Conservation (phyloP, 352 stramenopile genomes). For the Saprolegnia parasitica region DNA sequence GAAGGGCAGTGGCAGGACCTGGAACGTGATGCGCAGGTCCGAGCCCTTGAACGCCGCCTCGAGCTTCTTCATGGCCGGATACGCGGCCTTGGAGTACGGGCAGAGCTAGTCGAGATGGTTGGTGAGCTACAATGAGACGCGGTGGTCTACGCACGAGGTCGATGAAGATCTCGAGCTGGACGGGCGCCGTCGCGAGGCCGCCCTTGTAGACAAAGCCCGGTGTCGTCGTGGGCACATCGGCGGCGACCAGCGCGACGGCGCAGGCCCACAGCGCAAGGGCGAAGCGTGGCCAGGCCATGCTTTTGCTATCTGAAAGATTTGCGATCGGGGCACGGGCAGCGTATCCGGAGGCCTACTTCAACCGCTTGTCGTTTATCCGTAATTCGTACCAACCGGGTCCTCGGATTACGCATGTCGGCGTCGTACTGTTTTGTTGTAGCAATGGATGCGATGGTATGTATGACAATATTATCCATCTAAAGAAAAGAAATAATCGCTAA, state of each 20-base stretch:
- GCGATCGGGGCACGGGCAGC: not conserved
- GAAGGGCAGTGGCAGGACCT: conserved; percentile 74
- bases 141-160: conserved; percentile 35
- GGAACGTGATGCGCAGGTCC: conserved; percentile 63
- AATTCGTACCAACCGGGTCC: too few relatives aligned
- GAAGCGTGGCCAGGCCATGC: not conserved
- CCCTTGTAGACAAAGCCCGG: conserved; percentile 60
- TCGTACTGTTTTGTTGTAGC: too few relatives aligned
- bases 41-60: conserved; percentile 45
- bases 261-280: not conserved
- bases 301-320: not conserved
- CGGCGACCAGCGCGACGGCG: not conserved
- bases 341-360: too few relatives aligned
- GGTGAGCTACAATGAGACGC: not conserved
- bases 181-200: conserved; percentile 45
- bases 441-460: too few relatives aligned
- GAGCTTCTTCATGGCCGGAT: conserved; percentile 58
- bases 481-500: too few relatives aligned
- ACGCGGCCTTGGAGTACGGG: conserved; percentile 65
- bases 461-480: too few relatives aligned
- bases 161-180: conserved; percentile 83
- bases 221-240: conserved; percentile 44
- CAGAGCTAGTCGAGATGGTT: conserved; percentile 40
- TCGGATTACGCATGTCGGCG: too few relatives aligned
- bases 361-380: too few relatives aligned